phyloP scores from a whole-genome alignment of 768 basidiomycete species.

The Suillus tomentosus region DNA sequence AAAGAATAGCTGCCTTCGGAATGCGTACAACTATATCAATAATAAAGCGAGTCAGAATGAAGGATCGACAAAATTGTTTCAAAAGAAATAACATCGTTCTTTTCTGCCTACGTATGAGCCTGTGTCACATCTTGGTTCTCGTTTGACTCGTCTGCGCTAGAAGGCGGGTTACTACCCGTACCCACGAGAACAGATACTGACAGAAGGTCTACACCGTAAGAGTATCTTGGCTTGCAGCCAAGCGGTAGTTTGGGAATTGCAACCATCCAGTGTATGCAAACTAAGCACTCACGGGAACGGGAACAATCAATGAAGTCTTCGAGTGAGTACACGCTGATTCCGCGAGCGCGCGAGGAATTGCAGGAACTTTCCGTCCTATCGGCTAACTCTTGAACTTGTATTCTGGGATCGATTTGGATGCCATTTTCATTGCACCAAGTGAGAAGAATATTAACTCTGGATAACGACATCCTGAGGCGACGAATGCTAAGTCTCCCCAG shows the following conservation, averaged over 20 bases:
- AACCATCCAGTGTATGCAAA: conserved; percentile 4
- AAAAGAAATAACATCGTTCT: conserved; percentile 5
- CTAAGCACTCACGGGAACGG: conserved; percentile 30
- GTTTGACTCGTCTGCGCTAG: not conserved
- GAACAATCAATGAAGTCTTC: conserved; percentile 24
- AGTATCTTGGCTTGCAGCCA: not conserved
- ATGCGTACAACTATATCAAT: conserved; percentile 58
- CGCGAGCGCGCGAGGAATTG: conserved; percentile 17
- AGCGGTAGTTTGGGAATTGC: not conserved
- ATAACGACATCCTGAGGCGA: conserved; percentile 22
- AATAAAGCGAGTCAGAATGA: conserved; percentile 12
- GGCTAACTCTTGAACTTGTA: conserved; percentile 34
- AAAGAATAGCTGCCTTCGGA: conserved; percentile 63
- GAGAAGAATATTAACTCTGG: conserved; percentile 31
- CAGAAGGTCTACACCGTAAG: not conserved
- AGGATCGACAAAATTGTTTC: not conserved
- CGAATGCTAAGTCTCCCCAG: not conserved
- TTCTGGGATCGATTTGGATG: conserved; percentile 47
- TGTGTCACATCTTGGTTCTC: not conserved
- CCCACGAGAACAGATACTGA: not conserved
- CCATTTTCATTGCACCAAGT: conserved; percentile 52
- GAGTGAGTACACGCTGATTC: conserved; percentile 28
- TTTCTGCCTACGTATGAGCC: not conserved
- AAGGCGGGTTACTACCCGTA: not conserved
- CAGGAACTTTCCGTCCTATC: conserved; percentile 9